Base-by-base conservation (phyloP, 805 yeast genomes). In the Schwanniomyces sp. region DNA sequence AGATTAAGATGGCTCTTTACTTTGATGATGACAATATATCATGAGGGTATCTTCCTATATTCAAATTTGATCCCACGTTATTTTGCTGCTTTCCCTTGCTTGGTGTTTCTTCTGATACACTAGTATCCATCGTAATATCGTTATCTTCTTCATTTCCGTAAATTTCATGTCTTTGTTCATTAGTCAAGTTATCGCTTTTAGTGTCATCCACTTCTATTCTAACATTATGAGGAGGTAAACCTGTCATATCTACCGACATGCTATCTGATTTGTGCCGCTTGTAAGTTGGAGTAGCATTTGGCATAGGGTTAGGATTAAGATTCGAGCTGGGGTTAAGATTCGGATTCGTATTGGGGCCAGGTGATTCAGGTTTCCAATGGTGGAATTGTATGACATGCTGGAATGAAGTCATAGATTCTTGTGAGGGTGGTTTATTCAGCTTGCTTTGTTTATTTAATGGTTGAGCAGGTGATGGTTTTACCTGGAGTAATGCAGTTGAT, bases 381-480 rank as follows among this genome's bases (percentile, higher is more conserved):
- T 79, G 82, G 59, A 80, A 79, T 54, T 79, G 84, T 28, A 79
- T 75, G 7, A 78, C 66, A 49, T 77, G 80, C 56, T 78, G 82
- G 50, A 75, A 69, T 16, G 74, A 69, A 11, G 76, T 66, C 77
- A 73, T 72, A 27, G 73, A 65, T 51, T 74, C 78, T 50, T 68
- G 78, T 16, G 67, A 59, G 28, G 71, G 73, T 6, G 64, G 69
- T 40, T 59, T 66, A 17, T 53, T 54, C 56, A 57, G 64, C 46
- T 52, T 56, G 21, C 59, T 62, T 42, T 61, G 71, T 46, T 59
- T 64, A 49, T 66, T 67, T 27, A 70, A 60, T 10, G 74, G 77
- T 51, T 66, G 75, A 6, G 76, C 75, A 7, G 74, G 74, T 4
- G 61, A 51, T 2, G 78, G 76, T 32, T 67, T 68, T 18, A 73